Evolutionary conservation across 139 green algal genomes (phyloP).

Genomic region (Diplosphaera chodatii): DNA sequence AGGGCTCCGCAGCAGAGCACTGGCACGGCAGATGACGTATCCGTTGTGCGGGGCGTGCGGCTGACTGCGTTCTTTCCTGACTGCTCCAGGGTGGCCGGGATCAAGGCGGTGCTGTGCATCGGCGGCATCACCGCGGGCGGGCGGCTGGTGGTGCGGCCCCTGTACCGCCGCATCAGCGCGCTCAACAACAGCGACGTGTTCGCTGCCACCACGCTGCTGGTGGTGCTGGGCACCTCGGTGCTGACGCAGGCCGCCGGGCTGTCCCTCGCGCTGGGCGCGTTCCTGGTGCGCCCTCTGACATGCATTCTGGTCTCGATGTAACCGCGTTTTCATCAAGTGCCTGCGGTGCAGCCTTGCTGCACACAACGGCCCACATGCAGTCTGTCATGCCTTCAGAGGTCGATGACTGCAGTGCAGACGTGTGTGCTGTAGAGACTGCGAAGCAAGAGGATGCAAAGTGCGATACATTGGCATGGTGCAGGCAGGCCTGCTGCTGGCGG

Average conservation of each 20-base stretch:
- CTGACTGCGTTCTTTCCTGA: too few relatives aligned
- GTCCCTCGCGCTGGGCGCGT: slow-evolving; percentile 92
- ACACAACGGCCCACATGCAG: too few relatives aligned
- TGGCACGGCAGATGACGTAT: too few relatives aligned
- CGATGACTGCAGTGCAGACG: too few relatives aligned
- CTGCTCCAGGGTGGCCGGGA: background rate
- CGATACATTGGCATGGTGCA: too few relatives aligned
- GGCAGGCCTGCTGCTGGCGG: slow-evolving; percentile 91
- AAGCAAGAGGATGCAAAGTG: too few relatives aligned
- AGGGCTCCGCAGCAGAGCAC: too few relatives aligned
- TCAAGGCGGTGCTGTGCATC: slow-evolving; percentile 74
- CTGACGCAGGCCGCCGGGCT: slow-evolving; percentile 83
- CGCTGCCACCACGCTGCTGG: slow-evolving; percentile 67
- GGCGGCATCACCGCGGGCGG: slow-evolving; percentile 65
- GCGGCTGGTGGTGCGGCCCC: slow-evolving; percentile 44
- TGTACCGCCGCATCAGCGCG: slow-evolving; percentile 56
- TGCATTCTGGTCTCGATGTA: background rate
- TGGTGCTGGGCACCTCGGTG: slow-evolving; percentile 71
- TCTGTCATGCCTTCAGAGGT: too few relatives aligned
- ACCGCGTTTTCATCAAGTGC: too few relatives aligned
- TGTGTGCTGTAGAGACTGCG: too few relatives aligned
- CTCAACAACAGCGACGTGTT: slow-evolving; percentile 95
- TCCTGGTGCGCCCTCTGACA: slow-evolving; percentile 53
- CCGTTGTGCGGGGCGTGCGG: too few relatives aligned
- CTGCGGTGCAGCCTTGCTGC: background rate